These are phyloP conservation scores for Chlorella variabilis DNA, from an alignment of 163 green algal genomes.

Conservation along the genomic window DNA sequence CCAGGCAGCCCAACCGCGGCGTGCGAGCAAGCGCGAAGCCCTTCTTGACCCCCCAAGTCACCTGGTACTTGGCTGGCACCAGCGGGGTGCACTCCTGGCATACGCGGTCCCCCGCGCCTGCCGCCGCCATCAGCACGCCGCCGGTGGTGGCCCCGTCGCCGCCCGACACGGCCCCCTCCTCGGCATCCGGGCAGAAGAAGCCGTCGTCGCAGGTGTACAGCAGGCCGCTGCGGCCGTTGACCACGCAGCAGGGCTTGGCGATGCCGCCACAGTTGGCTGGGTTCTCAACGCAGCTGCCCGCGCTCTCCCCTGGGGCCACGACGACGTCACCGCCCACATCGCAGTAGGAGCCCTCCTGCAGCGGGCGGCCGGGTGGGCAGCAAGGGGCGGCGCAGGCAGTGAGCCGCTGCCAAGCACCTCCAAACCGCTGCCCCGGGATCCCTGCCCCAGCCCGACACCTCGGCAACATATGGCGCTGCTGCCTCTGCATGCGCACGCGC, in stretches of 20 bases:
- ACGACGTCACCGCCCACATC: not conserved
- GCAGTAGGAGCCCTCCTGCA: slow-evolving; percentile 14
- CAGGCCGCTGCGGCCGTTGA: not conserved
- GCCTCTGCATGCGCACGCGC: too few relatives aligned
- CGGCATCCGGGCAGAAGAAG: slow-evolving; percentile 1
- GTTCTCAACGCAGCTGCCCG: not conserved
- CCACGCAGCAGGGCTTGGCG: slow-evolving; percentile 1
- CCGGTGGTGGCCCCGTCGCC: not conserved
- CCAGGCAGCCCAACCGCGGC: too few relatives aligned
- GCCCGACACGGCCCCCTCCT: not conserved
- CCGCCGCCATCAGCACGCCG: not conserved
- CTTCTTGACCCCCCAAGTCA: too few relatives aligned
- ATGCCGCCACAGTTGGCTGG: not conserved
- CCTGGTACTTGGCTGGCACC: slow-evolving; percentile 7
- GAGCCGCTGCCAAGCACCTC: too few relatives aligned
- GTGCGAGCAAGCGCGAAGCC: too few relatives aligned
- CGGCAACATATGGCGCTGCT: too few relatives aligned
- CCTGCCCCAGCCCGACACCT: too few relatives aligned
- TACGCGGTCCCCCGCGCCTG: not conserved
- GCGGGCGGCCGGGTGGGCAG: too few relatives aligned
- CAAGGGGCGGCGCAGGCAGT: too few relatives aligned
- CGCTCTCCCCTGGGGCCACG: not conserved
- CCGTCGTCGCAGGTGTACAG: not conserved
- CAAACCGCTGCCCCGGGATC: too few relatives aligned
- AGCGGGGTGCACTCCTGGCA: slow-evolving; percentile 23